These are phyloP conservation scores for Coniochaeta ligniaria DNA, from an alignment of 2,329 filamentous ascomycete genomes.

Conservation along the genomic window DNA sequence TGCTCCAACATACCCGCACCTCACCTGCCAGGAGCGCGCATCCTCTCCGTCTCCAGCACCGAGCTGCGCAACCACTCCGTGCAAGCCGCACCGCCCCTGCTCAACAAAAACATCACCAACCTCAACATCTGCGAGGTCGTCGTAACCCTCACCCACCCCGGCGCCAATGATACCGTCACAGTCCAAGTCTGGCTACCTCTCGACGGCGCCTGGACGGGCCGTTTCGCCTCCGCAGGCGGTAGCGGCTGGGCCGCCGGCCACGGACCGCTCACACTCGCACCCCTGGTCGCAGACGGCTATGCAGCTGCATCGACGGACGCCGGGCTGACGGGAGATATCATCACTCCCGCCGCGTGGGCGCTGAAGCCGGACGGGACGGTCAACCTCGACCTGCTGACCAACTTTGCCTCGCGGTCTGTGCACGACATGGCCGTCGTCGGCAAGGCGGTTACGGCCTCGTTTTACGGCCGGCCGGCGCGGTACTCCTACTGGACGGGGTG, in stretches of 20 bases:
- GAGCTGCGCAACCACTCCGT: neutral
- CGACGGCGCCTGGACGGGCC: conserved; percentile 23
- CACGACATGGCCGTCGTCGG: conserved; percentile 14
- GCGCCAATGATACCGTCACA: conserved; percentile 27
- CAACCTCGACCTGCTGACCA: neutral
- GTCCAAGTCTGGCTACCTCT: conserved; percentile 27
- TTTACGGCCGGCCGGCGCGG: conserved; percentile 25
- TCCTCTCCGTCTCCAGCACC: neutral
- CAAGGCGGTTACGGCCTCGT: neutral
- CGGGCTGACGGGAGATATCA: neutral
- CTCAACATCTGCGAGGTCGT: conserved; percentile 32
- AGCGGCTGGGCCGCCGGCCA: conserved; percentile 21
- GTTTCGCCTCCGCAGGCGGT: conserved; percentile 29
- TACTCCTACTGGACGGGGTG: conserved; percentile 41
- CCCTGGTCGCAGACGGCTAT: neutral
- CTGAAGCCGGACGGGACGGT: neutral
- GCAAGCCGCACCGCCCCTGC: neutral
- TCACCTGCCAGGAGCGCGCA: neutral
- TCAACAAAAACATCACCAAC: neutral
- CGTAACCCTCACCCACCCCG: conserved; percentile 32
- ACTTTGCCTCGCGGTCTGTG: neutral
- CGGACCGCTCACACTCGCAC: neutral
- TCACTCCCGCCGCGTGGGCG: neutral
- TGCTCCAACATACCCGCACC: neutral
- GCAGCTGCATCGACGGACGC: neutral